A percentile compares a stretch with the other conserved stretches of the same genome.
Evolutionary conservation across 2,329 filamentous ascomycete species (phyloP).

Genomic region (Nigrospora osmanthi): DNA sequence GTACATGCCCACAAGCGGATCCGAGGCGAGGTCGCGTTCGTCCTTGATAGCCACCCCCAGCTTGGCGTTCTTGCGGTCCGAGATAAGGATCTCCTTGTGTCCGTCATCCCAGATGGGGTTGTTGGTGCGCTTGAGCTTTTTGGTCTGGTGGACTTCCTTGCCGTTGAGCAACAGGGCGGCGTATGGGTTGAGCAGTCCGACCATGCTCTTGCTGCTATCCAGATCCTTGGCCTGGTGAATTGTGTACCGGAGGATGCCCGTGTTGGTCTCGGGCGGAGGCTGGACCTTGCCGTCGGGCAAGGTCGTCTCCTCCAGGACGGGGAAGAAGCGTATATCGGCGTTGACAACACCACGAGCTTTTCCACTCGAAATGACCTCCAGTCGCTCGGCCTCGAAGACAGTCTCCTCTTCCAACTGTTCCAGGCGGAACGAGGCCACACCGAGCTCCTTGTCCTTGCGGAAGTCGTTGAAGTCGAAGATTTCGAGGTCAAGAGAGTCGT

Average conservation of each 20-base stretch:
- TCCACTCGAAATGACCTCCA: slow-evolving; percentile 80
- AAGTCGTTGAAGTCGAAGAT: slow-evolving; percentile 92
- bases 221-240: slow-evolving; percentile 96
- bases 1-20: slow-evolving; percentile 83
- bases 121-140: slow-evolving; percentile 93
- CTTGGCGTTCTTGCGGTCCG: slow-evolving; percentile 83
- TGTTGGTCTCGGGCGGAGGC: slow-evolving; percentile 81
- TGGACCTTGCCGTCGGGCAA: slow-evolving; percentile 70
- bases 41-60: slow-evolving; percentile 93
- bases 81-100: slow-evolving; percentile 90
- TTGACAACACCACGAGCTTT: slow-evolving; percentile 74
- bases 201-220: slow-evolving; percentile 83
- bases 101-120: slow-evolving; percentile 94
- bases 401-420: slow-evolving; percentile 72
- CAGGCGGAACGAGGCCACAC: slow-evolving; percentile 75
- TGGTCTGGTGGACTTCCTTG: slow-evolving; percentile 81
- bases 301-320: slow-evolving; percentile 68
- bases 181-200: slow-evolving; percentile 88
- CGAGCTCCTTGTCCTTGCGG: slow-evolving; percentile 93
- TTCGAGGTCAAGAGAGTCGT: slow-evolving; percentile 77
- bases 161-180: slow-evolving; percentile 82
- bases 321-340: slow-evolving; percentile 89
- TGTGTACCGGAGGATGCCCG: slow-evolving; percentile 88
- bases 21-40: slow-evolving; percentile 74
- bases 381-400: slow-evolving; percentile 73